Conservation (phyloP, 352 stramenopile genomes). For the Globisporangium solare region DNA sequence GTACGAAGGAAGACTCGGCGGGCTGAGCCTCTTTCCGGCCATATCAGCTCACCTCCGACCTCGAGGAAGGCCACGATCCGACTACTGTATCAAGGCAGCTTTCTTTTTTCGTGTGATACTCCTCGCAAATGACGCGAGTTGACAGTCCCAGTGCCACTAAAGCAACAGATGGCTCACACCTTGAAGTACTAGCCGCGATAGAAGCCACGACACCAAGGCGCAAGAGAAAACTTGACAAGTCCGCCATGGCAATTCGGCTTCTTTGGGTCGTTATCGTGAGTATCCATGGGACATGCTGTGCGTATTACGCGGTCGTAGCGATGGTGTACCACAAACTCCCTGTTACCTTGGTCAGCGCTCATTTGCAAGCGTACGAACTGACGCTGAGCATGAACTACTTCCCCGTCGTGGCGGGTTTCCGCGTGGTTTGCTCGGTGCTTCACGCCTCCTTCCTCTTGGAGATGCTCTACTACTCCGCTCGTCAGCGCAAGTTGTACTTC, state of each 20-base stretch:
- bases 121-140: too few species aligned
- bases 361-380: not conserved
- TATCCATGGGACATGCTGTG: not conserved
- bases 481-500: not conserved
- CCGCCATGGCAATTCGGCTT: not conserved
- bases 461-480: slow-evolving; percentile 5
- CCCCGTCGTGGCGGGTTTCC: not conserved
- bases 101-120: too few species aligned
- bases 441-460: slow-evolving; percentile 1
- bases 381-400: not conserved
- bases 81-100: too few species aligned
- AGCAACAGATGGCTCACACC: too few species aligned
- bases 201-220: not conserved
- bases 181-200: too few species aligned
- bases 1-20: too few species aligned
- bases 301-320: slow-evolving; percentile 1
- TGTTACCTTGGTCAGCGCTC: not conserved
- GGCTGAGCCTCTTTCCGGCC: too few species aligned
- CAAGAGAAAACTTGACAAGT: not conserved
- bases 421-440: not conserved
- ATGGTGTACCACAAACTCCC: slow-evolving; percentile 5
- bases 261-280: slow-evolving; percentile 1
- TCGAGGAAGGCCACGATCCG: too few species aligned
- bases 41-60: too few species aligned
- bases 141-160: too few species aligned